Evolutionary conservation across 495 filamentous ascomycete species (phyloP), one percentile per base, ranked within the genome.

Genomic region (Penicillium macrosclerotiorum): DNA sequence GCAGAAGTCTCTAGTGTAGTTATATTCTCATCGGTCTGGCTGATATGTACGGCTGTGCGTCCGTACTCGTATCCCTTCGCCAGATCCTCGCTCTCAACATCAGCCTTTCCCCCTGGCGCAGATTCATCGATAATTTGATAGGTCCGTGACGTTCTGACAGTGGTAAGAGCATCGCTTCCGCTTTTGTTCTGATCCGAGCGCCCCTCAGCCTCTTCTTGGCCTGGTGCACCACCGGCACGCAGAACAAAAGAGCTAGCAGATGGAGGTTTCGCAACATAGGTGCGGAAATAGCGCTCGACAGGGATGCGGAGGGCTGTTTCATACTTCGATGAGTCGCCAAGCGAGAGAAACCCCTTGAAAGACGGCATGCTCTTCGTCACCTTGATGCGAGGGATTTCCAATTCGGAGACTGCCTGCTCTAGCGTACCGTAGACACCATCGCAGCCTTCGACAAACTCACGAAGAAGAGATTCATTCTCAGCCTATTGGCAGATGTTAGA

Each of bases 11-110:
- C 84, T 23, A 95, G 71, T 39, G 82, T 88, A 2, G 87, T 90
- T 38, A 95, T 76, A 36, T 88, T 84, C 51, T 85, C 74, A 48
- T 99, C 94, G 1, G 84, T 84, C 49, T 87, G 83, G 52, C 78
- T 86, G 54, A 99, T 95, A 50, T 85, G 84, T 1, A 97, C 91
- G 1, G 88, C 89, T 1, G 92, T 96, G 29, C 89, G 78, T 41
- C 94, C 94, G 64, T 97, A 99, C 56, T 88, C 85, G 58, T 93
- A 99, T 0, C 94, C 94, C 59, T 89, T 95, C 25, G 88, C 90
- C 26, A 97, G 74, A 25, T 93, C 84, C 9, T 94, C 90, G 23
- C 80, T 81, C 7, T 84, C 81, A 23, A 99, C 84, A 39, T 96
- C 90, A 43, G 76, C 76, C 67, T 94, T 97, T 4, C 88, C 87